phyloP scores from a whole-genome alignment of 345 rosid species.

The Punica granatum region DNA sequence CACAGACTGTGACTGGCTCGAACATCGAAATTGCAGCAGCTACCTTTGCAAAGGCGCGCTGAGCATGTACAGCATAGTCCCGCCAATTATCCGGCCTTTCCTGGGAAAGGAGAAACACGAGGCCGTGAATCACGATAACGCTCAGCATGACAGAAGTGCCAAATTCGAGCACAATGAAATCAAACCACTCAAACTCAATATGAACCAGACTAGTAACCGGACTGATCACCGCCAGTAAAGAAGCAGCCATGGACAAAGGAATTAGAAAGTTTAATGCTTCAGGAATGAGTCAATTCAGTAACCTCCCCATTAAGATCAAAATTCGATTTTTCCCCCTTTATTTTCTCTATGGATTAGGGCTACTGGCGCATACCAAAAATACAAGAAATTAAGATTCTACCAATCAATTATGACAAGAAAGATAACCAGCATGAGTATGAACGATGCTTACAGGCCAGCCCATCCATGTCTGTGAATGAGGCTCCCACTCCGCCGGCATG shows the following conservation, averaged over 20 bases:
- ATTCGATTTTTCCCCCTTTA: too few relatives aligned
- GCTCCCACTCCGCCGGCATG: constrained; percentile 99
- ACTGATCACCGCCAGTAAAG: neutral
- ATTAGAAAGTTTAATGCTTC: neutral
- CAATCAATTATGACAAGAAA: neutral
- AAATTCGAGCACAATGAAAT: neutral
- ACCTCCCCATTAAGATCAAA: neutral
- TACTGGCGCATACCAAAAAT: too few relatives aligned
- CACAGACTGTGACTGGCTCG: constrained; percentile 85
- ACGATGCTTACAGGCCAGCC: constrained; percentile 81
- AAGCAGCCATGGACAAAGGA: neutral
- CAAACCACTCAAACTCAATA: neutral
- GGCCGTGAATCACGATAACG: neutral
- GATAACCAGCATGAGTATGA: neutral
- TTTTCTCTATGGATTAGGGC: too few relatives aligned
- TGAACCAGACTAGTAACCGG: neutral
- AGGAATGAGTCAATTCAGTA: neutral
- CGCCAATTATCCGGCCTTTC: constrained; percentile 96
- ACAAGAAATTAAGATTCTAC: neutral
- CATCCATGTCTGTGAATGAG: constrained; percentile 87
- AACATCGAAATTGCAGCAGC: constrained; percentile 76
- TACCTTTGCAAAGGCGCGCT: constrained; percentile 46
- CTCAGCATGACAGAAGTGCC: neutral
- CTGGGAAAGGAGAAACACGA: constrained; percentile 22
- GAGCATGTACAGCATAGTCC: constrained; percentile 51